Base-by-base conservation (phyloP, 2,329 filamentous ascomycete genomes). In the Aspergillus neotritici region DNA sequence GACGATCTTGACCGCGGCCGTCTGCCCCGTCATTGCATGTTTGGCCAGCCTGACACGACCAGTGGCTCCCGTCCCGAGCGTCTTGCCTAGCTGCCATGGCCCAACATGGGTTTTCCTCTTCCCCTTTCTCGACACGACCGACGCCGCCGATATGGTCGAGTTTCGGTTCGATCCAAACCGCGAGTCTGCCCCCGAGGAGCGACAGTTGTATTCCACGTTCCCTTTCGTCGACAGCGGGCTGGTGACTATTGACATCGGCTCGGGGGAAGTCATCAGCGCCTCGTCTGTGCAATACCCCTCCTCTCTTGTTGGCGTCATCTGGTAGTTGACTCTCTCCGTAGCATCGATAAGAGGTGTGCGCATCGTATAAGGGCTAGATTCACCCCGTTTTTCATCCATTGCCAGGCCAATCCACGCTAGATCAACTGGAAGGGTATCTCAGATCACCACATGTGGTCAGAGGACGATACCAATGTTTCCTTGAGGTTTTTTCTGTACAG, bases 1-100 rank as follows among this genome's bases (percentile, higher is more conserved):
- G 21, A 98, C 87, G 57, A 98, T 97, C 72, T 98, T 98, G 61
- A 96, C 86, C 2, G 93, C 93, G 4, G 89, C 93, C 38, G 84
- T 76, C 58, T 95, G 84, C 8, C 86, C 80, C 4, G 88, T 93
- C 15, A 80, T 68, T 16, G 75, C 77, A 68, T 98, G 90, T 50
- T 87, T 82, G 15, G 91, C 94, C 30, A 93, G 73, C 42, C 91
- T 80, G 12, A 98, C 93, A 21, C 87, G 81, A 11, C 89, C 91
- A 38, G 88, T 94, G 2, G 90, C 89, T 3, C 93, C 93, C 55
- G 87, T 86, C 0, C 93, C 93, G 21, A 98, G 75, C 1, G 87
- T 94, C 63, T 80, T 88, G 5, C 93, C 93, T 3, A 98, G 72
- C 53, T 91, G 83, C 93, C 93, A 98, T 52, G 91, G 91, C 0